Percentiles rank a stretch among this genome's conserved stretches.
phyloP scores from a whole-genome alignment of 2,329 filamentous ascomycete species.

The Fusarium globosum region DNA sequence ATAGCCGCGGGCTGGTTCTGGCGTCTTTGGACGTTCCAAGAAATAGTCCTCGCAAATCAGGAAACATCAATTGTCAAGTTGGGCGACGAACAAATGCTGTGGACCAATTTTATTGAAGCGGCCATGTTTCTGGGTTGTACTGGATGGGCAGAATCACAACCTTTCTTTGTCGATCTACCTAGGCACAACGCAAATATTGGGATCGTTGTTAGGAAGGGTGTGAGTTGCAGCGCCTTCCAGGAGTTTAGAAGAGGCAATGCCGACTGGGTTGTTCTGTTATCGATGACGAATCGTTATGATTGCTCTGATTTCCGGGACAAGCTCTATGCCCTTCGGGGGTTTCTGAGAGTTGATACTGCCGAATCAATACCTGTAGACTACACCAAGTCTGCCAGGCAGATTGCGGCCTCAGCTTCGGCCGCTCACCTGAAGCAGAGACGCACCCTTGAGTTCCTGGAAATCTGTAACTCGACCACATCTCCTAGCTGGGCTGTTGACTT shows the following conservation, averaged over 20 bases:
- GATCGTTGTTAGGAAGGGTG: too few relatives aligned
- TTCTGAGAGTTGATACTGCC: neutral
- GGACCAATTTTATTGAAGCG: neutral
- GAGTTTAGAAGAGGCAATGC: too few relatives aligned
- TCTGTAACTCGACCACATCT: neutral
- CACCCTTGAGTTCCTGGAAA: neutral
- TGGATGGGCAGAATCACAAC: too few relatives aligned
- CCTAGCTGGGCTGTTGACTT: constrained; percentile 3
- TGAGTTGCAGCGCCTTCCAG: too few relatives aligned
- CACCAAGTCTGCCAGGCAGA: neutral
- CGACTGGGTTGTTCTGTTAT: too few relatives aligned
- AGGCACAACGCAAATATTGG: too few relatives aligned
- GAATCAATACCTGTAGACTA: neutral
- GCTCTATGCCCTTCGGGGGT: neutral
- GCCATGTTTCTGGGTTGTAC: neutral
- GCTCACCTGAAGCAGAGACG: neutral
- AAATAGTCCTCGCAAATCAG: neutral
- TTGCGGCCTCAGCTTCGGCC: neutral
- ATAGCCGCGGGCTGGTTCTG: neutral
- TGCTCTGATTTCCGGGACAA: neutral
- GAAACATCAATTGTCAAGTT: neutral
- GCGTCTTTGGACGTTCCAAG: neutral
- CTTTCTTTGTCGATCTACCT: too few relatives aligned
- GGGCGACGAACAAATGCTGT: neutral
- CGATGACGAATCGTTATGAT: neutral